Evolutionary conservation across 805 yeast species (phyloP), one percentile per base, ranked within the genome.

Genomic region (Saccharomyces kudriavzevii): DNA sequence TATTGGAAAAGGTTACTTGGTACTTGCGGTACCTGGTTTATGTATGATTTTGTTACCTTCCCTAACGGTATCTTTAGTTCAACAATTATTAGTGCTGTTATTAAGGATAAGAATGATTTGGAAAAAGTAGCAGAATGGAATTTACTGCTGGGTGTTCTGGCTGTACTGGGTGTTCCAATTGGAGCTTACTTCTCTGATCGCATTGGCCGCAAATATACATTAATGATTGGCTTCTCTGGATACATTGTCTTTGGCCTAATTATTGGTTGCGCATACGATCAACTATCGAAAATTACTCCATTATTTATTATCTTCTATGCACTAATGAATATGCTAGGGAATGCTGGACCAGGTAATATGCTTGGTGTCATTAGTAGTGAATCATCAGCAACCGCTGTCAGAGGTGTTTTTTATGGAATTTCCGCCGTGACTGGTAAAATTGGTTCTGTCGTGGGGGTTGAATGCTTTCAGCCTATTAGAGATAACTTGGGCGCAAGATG

Each of bases 331-430:
- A 77, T 96, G 5, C 76, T 89, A 49, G 97, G 97, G 64, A 97
- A 92, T 71, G 87, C 91, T 70, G 96, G 96, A 29, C 91, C 96
- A 13, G 98, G 97, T 73, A 89, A 90, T 71, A 89, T 87, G 71
- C 85, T 87, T 69, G 97, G 97, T 60, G 73, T 87, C 53, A 76
- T 91, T 57, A 95, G 96, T 22, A 80, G 96, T 45, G 90, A 90
- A 72, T 85, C 96, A 5, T 79, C 84, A 48, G 86, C 96, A 47
- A 84, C 96, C 9, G 84, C 96, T 24, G 79, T 90, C 53, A 84
- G 97, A 74, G 97, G 97, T 54, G 87, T 87, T 63, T 88, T 86
- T 72, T 91, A 91, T 67, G 94, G 94, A 63, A 77, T 89, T 61
- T 92, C 95, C 47, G 96, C 97, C 53, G 96, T 96, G 26, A 62